Percentiles rank a stretch among this genome's conserved stretches.
Conservation (phyloP, 2,329 filamentous ascomycete genomes). For the Juglanconis sp. region DNA sequence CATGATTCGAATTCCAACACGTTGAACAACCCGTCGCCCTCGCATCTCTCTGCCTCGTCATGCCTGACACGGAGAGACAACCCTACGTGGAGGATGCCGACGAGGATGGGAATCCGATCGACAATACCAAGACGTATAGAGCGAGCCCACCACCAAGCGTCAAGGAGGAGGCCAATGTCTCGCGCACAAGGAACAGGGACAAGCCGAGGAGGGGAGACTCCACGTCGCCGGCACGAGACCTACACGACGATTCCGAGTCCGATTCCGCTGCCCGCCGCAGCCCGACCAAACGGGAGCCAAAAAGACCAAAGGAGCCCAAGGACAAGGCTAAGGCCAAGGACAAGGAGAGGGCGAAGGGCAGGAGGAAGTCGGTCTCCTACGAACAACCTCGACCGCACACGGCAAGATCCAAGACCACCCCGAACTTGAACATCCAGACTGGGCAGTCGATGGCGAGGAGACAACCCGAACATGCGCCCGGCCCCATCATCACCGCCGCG, state of each 20-base stretch:
- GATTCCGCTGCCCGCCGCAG: conserved; percentile 32
- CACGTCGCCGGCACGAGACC: conserved; percentile 29
- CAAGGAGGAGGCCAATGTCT: conserved; percentile 51
- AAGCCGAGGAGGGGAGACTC: conserved; percentile 36
- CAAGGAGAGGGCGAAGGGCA: conserved; percentile 26
- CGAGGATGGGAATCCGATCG: conserved; percentile 42
- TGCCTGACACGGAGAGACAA: conserved; percentile 39
- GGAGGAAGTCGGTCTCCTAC: conserved; percentile 17
- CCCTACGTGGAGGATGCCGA: conserved; percentile 51
- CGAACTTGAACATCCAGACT: conserved; percentile 25
- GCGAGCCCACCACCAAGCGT: conserved; percentile 41
- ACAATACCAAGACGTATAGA: conserved; percentile 41
- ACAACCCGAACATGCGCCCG: conserved; percentile 27
- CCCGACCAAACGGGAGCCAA: conserved; percentile 30
- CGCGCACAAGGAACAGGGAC: conserved; percentile 41
- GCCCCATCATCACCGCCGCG: conserved; percentile 13
- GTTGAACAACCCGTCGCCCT: neutral
- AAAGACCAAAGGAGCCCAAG: conserved; percentile 28
- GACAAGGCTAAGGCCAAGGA: conserved; percentile 27
- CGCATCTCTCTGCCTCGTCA: conserved; percentile 27
- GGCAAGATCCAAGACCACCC: conserved; percentile 32
- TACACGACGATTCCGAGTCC: conserved; percentile 41
- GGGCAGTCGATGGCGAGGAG: conserved; percentile 23
- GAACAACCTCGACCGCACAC: conserved; percentile 18
- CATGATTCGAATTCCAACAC: neutral